Conservation (phyloP, 371 early-diverging fungal species). For the Mucor racemosus region DNA sequence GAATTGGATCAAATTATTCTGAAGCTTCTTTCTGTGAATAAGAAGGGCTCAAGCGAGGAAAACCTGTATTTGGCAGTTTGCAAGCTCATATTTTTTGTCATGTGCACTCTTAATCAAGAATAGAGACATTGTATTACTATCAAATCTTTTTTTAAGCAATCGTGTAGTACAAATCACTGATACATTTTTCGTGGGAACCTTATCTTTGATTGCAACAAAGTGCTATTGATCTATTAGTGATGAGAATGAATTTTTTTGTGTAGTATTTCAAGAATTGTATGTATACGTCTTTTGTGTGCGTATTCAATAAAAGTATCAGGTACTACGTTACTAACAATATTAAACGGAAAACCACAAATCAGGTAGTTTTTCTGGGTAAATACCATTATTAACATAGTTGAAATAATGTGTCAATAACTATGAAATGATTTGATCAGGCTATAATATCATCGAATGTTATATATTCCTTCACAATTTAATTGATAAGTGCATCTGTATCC, state of each 20-base stretch:
- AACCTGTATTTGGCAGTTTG: constrained; percentile 1
- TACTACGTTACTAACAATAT: not conserved
- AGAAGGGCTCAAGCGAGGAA: not conserved
- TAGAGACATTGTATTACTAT: not conserved
- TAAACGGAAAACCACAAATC: not conserved
- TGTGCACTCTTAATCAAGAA: constrained; percentile 6
- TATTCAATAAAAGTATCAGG: not conserved
- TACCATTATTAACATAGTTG: not conserved
- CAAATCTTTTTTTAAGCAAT: not conserved
- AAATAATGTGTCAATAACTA: not conserved
- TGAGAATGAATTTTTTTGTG: not conserved
- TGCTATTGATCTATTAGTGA: too few relatives aligned
- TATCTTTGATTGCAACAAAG: not conserved
- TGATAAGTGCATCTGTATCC: not conserved
- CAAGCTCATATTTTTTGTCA: not conserved
- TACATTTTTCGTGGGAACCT: constrained; percentile 8
- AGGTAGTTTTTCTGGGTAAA: not conserved
- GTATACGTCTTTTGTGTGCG: not conserved
- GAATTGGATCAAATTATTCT: not conserved
- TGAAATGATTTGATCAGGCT: not conserved
- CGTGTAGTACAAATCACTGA: not conserved
- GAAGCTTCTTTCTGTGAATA: not conserved
- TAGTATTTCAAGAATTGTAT: not conserved
- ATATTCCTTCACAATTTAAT: not conserved
- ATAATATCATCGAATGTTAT: not conserved